Conservation (phyloP, 805 yeast genomes). For the Candida nonsorbophila region DNA sequence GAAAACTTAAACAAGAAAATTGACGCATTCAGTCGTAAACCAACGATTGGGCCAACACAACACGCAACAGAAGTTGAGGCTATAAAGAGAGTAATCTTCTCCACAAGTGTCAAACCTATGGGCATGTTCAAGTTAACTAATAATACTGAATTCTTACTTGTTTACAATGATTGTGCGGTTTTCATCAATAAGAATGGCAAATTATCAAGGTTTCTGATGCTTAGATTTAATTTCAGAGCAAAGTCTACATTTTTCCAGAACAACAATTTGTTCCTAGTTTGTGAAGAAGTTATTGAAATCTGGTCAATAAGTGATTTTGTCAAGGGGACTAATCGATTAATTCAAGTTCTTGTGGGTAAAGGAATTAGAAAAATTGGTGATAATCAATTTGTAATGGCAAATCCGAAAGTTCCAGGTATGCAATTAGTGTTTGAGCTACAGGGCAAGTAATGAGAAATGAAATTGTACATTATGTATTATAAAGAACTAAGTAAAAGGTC, state of each 20-base stretch:
- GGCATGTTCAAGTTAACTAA: constrained; percentile 60
- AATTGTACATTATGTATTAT: no score
- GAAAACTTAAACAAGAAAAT: constrained; percentile 12
- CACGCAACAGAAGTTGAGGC: constrained; percentile 22
- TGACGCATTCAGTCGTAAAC: constrained; percentile 24
- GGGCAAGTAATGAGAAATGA: no score
- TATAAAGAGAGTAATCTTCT: constrained; percentile 34
- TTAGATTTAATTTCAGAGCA: constrained; percentile 40
- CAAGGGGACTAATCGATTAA: constrained; percentile 41
- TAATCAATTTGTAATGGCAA: constrained; percentile 45
- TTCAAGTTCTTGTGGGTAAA: constrained; percentile 70
- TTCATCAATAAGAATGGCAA: constrained; percentile 57
- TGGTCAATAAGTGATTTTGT: constrained; percentile 51
- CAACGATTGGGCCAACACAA: constrained; percentile 1
- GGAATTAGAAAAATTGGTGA: constrained; percentile 39
- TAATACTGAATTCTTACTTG: constrained; percentile 50
- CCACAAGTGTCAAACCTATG: constrained; percentile 45
- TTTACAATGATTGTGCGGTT: constrained; percentile 68
- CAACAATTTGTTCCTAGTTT: constrained; percentile 39
- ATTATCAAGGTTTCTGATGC: constrained; percentile 38
- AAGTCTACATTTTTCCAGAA: constrained; percentile 26
- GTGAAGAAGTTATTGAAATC: constrained; percentile 66
- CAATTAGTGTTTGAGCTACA: constrained; percentile 50
- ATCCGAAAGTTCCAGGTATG: constrained; percentile 57
- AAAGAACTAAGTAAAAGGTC: no score